phyloP scores from a whole-genome alignment of 805 yeast genomes.

The Candida chauliodis region DNA sequence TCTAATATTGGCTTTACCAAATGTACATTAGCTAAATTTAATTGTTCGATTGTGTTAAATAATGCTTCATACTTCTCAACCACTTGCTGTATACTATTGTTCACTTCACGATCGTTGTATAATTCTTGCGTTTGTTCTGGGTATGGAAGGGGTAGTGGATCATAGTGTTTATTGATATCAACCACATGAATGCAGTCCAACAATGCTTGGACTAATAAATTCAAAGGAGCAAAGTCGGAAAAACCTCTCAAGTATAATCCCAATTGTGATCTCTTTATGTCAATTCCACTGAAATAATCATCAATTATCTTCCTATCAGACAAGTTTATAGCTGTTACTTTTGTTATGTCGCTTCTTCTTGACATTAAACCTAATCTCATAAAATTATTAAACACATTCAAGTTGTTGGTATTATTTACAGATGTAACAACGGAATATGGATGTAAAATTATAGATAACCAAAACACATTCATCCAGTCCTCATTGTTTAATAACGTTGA shows the following conservation, averaged over 20 bases:
- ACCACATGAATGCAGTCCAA: slow-evolving; percentile 21
- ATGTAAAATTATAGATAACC: slow-evolving; percentile 48
- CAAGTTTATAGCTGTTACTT: slow-evolving; percentile 33
- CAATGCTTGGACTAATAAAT: slow-evolving; percentile 36
- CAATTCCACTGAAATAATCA: slow-evolving; percentile 13
- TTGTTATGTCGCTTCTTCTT: slow-evolving; percentile 53
- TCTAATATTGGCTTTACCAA: slow-evolving; percentile 63
- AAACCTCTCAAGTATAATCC: slow-evolving; percentile 58
- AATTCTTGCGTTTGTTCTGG: slow-evolving; percentile 10
- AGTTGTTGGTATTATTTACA: slow-evolving; percentile 6
- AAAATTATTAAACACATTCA: slow-evolving; percentile 30
- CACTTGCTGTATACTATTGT: slow-evolving; percentile 5
- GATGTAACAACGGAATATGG: slow-evolving; percentile 35
- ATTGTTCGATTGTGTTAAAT: slow-evolving; percentile 24
- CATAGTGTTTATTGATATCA: background rate
- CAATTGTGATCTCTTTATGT: slow-evolving; percentile 48
- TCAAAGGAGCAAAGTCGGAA: slow-evolving; percentile 49
- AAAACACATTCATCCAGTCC: slow-evolving; percentile 16
- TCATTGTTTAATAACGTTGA: slow-evolving; percentile 5
- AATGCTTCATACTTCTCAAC: slow-evolving; percentile 30
- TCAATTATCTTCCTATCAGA: slow-evolving; percentile 22
- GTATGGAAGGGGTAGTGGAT: slow-evolving; percentile 9
- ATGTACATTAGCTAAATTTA: slow-evolving; percentile 42
- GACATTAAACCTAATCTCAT: slow-evolving; percentile 69
- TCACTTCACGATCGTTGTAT: slow-evolving; percentile 6